These are phyloP conservation scores for Saksenaea oblongispora DNA, from an alignment of 371 early-diverging fungal species.

Conservation along the genomic window DNA sequence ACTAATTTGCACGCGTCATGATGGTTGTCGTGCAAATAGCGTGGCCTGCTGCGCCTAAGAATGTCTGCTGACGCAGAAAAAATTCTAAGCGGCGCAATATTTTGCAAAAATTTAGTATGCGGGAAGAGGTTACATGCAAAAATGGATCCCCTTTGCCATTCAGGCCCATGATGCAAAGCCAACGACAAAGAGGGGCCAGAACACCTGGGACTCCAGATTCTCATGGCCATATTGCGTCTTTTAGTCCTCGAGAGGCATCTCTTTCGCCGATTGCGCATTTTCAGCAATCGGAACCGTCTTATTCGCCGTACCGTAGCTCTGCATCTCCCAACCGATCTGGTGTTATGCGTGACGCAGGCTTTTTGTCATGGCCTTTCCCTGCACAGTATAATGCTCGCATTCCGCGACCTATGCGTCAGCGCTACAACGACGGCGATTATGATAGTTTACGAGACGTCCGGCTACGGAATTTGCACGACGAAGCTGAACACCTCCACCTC, in stretches of 20 bases:
- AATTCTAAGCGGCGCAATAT: no score
- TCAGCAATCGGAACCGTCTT: not conserved
- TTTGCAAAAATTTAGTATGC: no score
- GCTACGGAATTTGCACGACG: constrained; percentile 13
- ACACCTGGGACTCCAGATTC: constrained; percentile 3
- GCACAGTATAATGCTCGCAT: not conserved
- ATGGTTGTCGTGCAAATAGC: no score
- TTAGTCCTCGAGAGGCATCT: constrained; percentile 11
- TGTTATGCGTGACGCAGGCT: not conserved
- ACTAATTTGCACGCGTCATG: no score
- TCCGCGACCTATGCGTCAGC: not conserved
- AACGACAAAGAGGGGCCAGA: not conserved
- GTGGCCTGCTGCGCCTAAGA: no score
- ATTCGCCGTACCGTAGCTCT: constrained; percentile 2
- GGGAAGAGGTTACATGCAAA: not conserved
- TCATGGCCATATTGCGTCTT: constrained; percentile 12
- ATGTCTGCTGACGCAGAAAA: no score
- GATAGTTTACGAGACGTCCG: constrained; percentile 17
- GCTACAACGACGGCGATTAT: not conserved
- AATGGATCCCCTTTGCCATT: not conserved
- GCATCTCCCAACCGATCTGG: constrained; percentile 2
- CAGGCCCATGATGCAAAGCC: not conserved
- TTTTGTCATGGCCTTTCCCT: constrained; percentile 6
- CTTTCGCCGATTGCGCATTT: constrained; percentile 16
- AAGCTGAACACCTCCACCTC: constrained; percentile 16